Conservation (phyloP, 192 early-diverging fungal species). For the Podila minutissima region DNA sequence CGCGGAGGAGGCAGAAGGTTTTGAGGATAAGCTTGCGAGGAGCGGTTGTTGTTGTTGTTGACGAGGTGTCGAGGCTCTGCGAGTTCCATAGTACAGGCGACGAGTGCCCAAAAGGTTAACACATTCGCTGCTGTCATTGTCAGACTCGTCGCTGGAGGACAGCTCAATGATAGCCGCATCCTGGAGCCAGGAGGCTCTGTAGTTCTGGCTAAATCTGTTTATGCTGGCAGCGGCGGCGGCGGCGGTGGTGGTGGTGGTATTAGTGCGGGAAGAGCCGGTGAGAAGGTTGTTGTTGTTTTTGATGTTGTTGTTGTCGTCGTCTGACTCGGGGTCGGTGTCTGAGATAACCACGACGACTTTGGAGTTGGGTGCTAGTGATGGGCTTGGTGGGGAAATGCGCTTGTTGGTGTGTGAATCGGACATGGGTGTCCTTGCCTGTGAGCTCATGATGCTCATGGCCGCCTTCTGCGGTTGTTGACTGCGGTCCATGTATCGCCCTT, state of each 20-base stretch:
- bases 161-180: neutral
- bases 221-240: no score
- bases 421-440: no score
- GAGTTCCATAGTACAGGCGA: no score
- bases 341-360: neutral
- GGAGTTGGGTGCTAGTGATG: neutral
- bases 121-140: neutral
- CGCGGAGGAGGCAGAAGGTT: no score
- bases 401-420: no score
- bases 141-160: neutral
- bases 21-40: no score
- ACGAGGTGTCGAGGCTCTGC: no score
- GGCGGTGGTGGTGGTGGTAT: neutral
- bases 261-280: no score
- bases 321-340: conserved; percentile 5
- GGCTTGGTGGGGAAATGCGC: neutral
- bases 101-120: neutral
- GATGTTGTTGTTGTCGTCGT: neutral
- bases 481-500: no score
- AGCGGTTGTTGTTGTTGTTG: no score
- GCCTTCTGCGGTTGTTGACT: no score
- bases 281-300: neutral
- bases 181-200: neutral
- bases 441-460: no score
- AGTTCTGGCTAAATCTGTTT: neutral